Evolutionary conservation across 768 basidiomycete species (phyloP).

Genomic region (Austroboletus eburneus): DNA sequence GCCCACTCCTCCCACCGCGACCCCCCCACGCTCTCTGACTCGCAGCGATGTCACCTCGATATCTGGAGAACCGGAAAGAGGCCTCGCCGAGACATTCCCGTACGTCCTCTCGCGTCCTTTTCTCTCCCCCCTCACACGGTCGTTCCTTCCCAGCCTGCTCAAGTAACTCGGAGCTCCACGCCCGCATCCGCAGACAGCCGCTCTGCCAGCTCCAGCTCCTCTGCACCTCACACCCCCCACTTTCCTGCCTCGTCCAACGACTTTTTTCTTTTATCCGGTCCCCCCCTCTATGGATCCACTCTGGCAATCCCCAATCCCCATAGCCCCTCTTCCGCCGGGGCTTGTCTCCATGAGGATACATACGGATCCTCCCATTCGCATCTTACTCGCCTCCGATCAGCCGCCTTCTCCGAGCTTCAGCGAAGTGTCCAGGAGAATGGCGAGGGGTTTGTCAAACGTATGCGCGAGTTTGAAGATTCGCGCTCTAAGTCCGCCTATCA

Average conservation of each 20-base stretch:
- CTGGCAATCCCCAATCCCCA: constrained; percentile 8
- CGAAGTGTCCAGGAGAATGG: constrained; percentile 59
- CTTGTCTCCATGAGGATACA: constrained; percentile 17
- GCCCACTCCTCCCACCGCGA: constrained; percentile 39
- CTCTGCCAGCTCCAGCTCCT: constrained; percentile 21
- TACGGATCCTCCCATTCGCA: constrained; percentile 26
- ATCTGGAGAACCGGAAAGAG: constrained; percentile 53
- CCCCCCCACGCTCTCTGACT: constrained; percentile 33
- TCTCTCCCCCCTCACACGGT: constrained; percentile 1
- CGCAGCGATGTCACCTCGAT: constrained; percentile 51
- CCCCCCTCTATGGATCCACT: constrained; percentile 7
- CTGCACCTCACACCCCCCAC: constrained; percentile 30
- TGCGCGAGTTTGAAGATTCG: constrained; percentile 66
- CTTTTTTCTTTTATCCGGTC: constrained; percentile 41
- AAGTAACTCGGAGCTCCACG: constrained; percentile 27
- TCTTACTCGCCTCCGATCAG: constrained; percentile 48
- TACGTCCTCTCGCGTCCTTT: constrained; percentile 24
- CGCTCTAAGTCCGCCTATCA: constrained; percentile 40
- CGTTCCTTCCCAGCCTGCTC: constrained; percentile 11
- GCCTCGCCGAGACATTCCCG: constrained; percentile 45
- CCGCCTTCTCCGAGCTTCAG: constrained; percentile 63
- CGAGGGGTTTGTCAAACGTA: constrained; percentile 64
- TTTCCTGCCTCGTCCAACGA: constrained; percentile 49
- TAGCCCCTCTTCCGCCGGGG: constrained; percentile 22
- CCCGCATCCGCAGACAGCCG: constrained; percentile 28